Evolutionary conservation across 495 filamentous ascomycete genomes (phyloP).

Genomic region (Cercophora newfieldiana): DNA sequence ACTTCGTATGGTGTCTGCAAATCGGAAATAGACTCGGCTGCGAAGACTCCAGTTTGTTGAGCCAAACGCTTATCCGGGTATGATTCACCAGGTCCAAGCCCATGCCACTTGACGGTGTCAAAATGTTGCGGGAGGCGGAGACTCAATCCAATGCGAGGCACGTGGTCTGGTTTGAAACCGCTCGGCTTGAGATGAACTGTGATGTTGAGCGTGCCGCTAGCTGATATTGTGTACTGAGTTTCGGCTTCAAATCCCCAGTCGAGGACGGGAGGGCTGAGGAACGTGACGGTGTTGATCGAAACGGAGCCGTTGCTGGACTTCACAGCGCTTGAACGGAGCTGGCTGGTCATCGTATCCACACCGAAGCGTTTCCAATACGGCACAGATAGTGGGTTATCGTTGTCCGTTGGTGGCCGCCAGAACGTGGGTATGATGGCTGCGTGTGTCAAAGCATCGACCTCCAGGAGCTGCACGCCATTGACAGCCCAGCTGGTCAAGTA

Average conservation of each 20-base stretch:
- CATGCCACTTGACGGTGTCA: constrained; percentile 54
- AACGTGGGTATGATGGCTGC: constrained; percentile 38
- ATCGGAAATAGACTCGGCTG: constrained; percentile 38
- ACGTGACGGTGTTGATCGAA: constrained; percentile 38
- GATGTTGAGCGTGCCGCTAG: constrained; percentile 45
- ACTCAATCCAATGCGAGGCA: constrained; percentile 58
- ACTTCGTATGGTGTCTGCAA: constrained; percentile 61
- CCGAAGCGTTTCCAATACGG: constrained; percentile 43
- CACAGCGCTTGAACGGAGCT: constrained; percentile 43
- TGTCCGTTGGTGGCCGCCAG: constrained; percentile 57
- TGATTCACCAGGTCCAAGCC: constrained; percentile 62
- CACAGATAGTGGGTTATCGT: constrained; percentile 49
- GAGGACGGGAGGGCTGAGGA: constrained; percentile 51
- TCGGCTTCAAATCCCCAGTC: constrained; percentile 56
- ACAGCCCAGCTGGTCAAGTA: constrained; percentile 40
- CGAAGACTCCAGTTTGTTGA: constrained; percentile 54
- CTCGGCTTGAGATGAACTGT: constrained; percentile 41
- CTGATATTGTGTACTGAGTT: constrained; percentile 49
- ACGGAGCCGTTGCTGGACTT: constrained; percentile 35
- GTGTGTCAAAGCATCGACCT: constrained; percentile 43
- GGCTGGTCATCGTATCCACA: constrained; percentile 38
- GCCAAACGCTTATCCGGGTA: constrained; percentile 62
- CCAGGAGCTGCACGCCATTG: constrained; percentile 21
- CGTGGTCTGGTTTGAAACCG: constrained; percentile 46
- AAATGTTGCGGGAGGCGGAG: constrained; percentile 45